phyloP scores from a whole-genome alignment of 257 asterid species.

The Capsicum chinense region DNA sequence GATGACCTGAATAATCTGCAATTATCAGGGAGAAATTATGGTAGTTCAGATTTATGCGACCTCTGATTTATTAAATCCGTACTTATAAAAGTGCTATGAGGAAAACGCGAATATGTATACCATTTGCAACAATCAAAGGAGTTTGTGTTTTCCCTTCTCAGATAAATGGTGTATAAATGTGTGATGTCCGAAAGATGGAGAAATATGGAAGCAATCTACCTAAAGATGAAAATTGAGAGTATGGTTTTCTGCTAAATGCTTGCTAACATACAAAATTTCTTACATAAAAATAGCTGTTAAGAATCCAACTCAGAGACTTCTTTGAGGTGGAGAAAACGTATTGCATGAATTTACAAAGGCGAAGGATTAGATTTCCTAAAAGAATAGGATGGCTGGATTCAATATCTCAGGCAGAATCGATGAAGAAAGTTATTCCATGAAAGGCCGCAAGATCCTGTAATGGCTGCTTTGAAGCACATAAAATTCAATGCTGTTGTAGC shows the following conservation, averaged over 20 bases:
- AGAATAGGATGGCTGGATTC: background rate
- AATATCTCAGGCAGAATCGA: background rate
- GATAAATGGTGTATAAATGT: background rate
- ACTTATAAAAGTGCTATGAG: background rate
- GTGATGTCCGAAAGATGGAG: background rate
- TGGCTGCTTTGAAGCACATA: constrained; percentile 4
- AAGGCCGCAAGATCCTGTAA: constrained; percentile 27
- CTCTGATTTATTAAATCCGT: background rate
- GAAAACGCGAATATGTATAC: too few relatives aligned
- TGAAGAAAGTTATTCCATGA: background rate
- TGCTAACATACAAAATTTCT: constrained; percentile 25
- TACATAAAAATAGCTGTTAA: constrained; percentile 22
- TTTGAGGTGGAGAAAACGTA: background rate
- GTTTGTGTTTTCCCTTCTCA: background rate
- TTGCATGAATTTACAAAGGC: constrained; percentile 30
- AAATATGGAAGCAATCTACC: background rate
- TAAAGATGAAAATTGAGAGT: too few relatives aligned
- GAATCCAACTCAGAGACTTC: constrained; percentile 9
- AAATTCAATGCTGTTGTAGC: constrained; percentile 1
- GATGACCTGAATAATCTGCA: background rate
- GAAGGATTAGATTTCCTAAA: constrained; percentile 16
- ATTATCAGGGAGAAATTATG: background rate
- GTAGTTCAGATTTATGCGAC: background rate
- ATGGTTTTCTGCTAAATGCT: background rate
- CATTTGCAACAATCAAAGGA: background rate